These are phyloP conservation scores for Fusarium chaquense DNA, from an alignment of 2,329 filamentous ascomycete genomes.

Conservation along the genomic window DNA sequence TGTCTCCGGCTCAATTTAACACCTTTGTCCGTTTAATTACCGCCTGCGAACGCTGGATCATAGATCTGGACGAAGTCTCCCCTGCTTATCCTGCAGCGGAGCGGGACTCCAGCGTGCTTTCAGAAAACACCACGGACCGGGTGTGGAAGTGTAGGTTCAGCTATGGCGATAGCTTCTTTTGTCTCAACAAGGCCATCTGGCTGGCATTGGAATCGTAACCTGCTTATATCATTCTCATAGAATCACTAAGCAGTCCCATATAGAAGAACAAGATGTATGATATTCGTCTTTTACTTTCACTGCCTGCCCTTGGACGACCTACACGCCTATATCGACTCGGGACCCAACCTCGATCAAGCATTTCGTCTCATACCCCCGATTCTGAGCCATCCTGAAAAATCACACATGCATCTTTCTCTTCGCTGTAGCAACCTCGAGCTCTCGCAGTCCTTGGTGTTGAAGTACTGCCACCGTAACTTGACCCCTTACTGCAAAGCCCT, in stretches of 20 bases:
- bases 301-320: not conserved
- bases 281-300: not conserved
- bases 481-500: constrained; percentile 2
- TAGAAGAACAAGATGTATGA: not conserved
- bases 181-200: no score
- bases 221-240: not conserved
- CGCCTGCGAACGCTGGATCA: constrained; percentile 32
- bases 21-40: constrained; percentile 29
- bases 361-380: constrained; percentile 1
- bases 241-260: not conserved
- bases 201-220: not conserved
- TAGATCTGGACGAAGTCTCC: constrained; percentile 25
- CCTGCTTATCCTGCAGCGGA: constrained; percentile 24
- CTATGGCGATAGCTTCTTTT: constrained; percentile 42
- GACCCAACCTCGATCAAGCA: not conserved
- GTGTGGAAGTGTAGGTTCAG: constrained; percentile 7
- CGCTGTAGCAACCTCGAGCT: not conserved
- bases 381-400: not conserved
- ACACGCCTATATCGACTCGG: not conserved
- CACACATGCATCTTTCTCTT: not conserved
- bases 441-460: constrained; percentile 21
- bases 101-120: not conserved
- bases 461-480: not conserved
- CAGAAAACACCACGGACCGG: constrained; percentile 40
- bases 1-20: constrained; percentile 5